phyloP scores from a whole-genome alignment of 2,329 filamentous ascomycete genomes.

The Claviceps pazoutovae region DNA sequence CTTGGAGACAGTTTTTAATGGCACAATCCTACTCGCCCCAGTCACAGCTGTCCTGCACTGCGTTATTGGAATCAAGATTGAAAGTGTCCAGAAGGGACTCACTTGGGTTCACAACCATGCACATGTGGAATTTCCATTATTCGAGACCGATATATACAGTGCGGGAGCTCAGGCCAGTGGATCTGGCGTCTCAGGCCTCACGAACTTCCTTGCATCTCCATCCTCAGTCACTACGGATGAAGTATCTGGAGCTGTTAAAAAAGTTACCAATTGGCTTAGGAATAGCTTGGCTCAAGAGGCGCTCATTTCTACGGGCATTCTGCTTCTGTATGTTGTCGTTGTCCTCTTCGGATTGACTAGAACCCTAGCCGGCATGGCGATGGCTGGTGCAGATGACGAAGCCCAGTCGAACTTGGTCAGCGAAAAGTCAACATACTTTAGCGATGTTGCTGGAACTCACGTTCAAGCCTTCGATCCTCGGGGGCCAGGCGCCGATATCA shows the following conservation, averaged over 20 bases:
- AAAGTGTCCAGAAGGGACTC: slow-evolving; percentile 72
- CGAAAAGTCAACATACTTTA: background rate
- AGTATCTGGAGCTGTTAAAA: slow-evolving; percentile 60
- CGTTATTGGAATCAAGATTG: slow-evolving; percentile 76
- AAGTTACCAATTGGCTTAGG: slow-evolving; percentile 54
- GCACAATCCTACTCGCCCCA: slow-evolving; percentile 64
- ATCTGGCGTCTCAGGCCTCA: slow-evolving; percentile 42
- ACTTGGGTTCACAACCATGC: slow-evolving; percentile 88
- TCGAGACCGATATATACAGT: slow-evolving; percentile 72
- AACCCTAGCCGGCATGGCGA: slow-evolving; percentile 45
- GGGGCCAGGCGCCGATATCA: background rate
- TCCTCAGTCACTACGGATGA: slow-evolving; percentile 63
- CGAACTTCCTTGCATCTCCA: slow-evolving; percentile 65
- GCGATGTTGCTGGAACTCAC: background rate
- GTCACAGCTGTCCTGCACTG: slow-evolving; percentile 73
- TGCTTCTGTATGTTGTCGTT: slow-evolving; percentile 66
- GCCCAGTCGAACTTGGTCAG: slow-evolving; percentile 21
- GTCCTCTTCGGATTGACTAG: slow-evolving; percentile 60
- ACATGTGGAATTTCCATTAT: slow-evolving; percentile 63
- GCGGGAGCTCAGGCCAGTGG: slow-evolving; percentile 54
- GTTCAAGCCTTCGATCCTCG: background rate
- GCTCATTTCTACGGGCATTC: slow-evolving; percentile 60
- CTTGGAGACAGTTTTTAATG: slow-evolving; percentile 66
- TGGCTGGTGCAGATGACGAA: slow-evolving; percentile 35
- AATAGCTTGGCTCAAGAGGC: slow-evolving; percentile 61